phyloP scores from a whole-genome alignment of 2,329 filamentous ascomycete genomes.

The Colletotrichum nymphaeae region DNA sequence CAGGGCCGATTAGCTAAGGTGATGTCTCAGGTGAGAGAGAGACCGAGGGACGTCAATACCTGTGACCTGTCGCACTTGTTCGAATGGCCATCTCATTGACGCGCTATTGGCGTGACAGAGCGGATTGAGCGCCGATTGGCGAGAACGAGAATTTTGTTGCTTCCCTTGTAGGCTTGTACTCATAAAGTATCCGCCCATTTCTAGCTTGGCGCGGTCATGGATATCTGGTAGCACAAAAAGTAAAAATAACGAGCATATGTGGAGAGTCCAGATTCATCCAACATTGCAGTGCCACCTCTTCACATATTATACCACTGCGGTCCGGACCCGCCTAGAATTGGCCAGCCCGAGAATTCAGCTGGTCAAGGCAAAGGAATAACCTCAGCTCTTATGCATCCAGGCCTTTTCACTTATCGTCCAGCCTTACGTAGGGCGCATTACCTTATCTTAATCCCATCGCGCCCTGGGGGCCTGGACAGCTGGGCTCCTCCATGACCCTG shows the following conservation, averaged over 20 bases:
- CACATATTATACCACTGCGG: slow-evolving; percentile 1
- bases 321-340: background rate
- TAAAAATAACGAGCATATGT: background rate
- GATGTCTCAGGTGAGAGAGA: background rate
- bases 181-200: background rate
- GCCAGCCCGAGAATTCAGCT: background rate
- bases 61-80: background rate
- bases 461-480: no score
- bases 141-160: background rate
- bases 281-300: background rate
- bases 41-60: background rate
- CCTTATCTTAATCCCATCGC: background rate
- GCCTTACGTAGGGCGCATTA: background rate
- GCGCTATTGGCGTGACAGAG: background rate
- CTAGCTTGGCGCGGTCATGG: slow-evolving; percentile 7
- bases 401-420: background rate
- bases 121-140: background rate
- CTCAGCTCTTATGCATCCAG: background rate
- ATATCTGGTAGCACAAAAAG: background rate
- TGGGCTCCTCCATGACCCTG: background rate
- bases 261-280: background rate
- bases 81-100: background rate
- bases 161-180: no score
- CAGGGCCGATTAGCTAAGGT: background rate
- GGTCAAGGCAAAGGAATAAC: background rate